Conservation (phyloP, 306 rosid species). For the Vicia sativa region DNA sequence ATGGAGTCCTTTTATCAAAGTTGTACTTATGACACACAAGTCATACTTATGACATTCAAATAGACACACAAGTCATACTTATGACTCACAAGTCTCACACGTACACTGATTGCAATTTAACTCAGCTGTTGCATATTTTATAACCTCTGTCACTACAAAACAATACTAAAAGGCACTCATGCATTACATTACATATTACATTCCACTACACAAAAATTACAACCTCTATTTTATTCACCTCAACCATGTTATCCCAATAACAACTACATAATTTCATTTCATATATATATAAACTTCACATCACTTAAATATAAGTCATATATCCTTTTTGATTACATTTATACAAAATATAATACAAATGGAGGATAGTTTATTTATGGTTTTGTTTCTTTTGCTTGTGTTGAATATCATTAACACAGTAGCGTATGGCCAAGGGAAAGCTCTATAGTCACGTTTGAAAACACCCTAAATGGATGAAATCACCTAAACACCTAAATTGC, state of each 20-base stretch:
- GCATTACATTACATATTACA: neutral
- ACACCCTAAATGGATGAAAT: too few species aligned
- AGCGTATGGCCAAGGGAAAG: slow-evolving; percentile 46
- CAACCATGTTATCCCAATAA: neutral
- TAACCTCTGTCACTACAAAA: too few species aligned
- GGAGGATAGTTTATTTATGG: neutral
- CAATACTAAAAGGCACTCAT: neutral
- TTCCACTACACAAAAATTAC: neutral
- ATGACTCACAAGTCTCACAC: too few species aligned
- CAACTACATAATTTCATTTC: neutral
- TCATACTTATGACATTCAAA: too few species aligned
- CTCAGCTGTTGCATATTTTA: too few species aligned
- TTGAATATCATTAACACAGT: neutral
- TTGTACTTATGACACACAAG: too few species aligned
- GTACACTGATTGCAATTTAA: too few species aligned
- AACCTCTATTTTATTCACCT: neutral
- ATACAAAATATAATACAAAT: neutral
- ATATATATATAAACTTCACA: too few species aligned
- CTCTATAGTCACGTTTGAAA: slow-evolving; percentile 39
- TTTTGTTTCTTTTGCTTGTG: slow-evolving; percentile 12
- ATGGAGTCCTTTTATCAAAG: too few species aligned
- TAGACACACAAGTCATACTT: too few species aligned
- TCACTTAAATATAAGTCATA: too few species aligned
- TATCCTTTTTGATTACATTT: too few species aligned
- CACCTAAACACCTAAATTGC: slow-evolving; percentile 41